phyloP scores from a whole-genome alignment of 305 asterid species.

The Galium porrigens region DNA sequence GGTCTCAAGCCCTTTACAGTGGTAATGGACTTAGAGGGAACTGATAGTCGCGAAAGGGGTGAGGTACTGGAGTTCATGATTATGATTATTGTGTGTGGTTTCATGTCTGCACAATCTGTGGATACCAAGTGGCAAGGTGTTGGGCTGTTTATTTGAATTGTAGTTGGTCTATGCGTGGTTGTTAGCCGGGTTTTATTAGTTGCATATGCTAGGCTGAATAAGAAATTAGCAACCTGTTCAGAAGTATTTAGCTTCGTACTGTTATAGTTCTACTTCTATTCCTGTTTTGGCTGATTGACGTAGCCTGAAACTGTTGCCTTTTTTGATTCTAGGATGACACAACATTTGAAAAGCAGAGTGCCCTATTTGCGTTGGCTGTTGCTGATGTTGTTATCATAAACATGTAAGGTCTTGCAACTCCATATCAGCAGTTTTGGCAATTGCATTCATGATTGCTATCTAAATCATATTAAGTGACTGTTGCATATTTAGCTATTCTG shows the following conservation, averaged over 20 bases:
- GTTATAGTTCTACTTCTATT: neutral
- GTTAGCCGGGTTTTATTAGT: neutral
- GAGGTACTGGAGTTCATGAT: constrained; percentile 27
- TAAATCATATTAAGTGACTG: neutral
- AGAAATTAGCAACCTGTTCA: neutral
- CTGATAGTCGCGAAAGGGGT: constrained; percentile 71
- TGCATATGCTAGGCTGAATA: neutral
- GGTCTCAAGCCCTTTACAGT: constrained; percentile 45
- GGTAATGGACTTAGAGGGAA: constrained; percentile 63
- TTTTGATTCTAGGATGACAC: constrained; percentile 50
- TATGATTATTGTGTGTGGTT: neutral
- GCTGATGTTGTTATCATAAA: constrained; percentile 61
- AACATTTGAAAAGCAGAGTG: constrained; percentile 57
- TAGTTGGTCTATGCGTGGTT: neutral
- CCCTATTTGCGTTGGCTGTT: constrained; percentile 51
- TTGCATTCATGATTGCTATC: neutral
- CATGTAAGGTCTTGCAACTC: constrained; percentile 35
- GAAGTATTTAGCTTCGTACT: neutral
- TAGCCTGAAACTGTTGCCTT: neutral
- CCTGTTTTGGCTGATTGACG: neutral
- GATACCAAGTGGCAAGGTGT: too few relatives aligned
- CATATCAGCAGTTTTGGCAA: neutral
- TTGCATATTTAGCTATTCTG: neutral
- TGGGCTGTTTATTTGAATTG: neutral
- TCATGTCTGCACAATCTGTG: neutral